These are phyloP conservation scores for Tetraselmis striata DNA, from an alignment of 139 green algal genomes.

Conservation along the genomic window DNA sequence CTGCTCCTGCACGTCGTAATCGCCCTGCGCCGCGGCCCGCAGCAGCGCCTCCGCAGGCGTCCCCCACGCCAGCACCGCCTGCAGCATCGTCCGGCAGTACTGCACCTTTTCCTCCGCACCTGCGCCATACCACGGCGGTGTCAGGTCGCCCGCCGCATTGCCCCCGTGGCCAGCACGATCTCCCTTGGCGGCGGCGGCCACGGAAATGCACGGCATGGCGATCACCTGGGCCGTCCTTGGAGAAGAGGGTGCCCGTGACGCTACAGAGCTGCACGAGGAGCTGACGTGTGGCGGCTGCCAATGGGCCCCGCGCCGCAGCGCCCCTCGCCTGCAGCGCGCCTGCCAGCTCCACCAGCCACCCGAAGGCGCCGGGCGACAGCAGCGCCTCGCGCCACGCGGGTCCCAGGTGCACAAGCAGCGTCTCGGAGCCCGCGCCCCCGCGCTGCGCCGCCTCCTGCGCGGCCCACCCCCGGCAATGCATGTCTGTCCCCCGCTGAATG, in stretches of 20 bases:
- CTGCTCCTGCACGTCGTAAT: constrained; percentile 33
- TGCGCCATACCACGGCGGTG: no score
- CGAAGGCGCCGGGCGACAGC: constrained; percentile 30
- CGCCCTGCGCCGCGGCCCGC: constrained; percentile 21
- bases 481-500: neutral
- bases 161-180: no score
- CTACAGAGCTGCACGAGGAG: constrained; percentile 66
- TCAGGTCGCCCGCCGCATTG: no score
- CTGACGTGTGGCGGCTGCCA: constrained; percentile 39
- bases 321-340: constrained; percentile 22
- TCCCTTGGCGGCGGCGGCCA: no score
- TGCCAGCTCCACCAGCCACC: constrained; percentile 54
- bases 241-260: constrained; percentile 60
- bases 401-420: constrained; percentile 7
- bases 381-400: constrained; percentile 23
- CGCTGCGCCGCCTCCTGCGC: constrained; percentile 9
- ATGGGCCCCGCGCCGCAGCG: neutral
- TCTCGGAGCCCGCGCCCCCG: neutral
- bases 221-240: neutral
- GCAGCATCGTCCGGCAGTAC: constrained; percentile 54
- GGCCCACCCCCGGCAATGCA: neutral
- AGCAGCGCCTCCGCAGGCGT: constrained; percentile 31
- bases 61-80: constrained; percentile 42
- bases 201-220: no score
- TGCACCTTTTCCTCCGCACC: neutral